Conservation (phyloP, 495 filamentous ascomycete species). For the Daldinia concentrica region DNA sequence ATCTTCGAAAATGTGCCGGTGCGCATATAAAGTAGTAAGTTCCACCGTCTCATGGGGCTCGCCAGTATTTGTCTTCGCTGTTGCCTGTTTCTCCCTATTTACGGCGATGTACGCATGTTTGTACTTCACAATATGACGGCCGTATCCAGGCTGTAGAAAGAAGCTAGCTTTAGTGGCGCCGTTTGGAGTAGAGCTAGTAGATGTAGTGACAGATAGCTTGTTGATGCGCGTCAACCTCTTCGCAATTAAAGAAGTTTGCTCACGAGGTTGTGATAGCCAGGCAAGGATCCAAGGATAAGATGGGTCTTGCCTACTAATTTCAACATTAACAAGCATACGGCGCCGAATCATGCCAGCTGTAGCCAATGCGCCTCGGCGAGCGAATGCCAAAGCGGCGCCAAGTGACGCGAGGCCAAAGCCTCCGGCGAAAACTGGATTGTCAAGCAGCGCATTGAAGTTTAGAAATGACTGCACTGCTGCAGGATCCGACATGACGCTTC, state of each 20-base stretch:
- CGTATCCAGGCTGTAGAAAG: constrained; percentile 87
- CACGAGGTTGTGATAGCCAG: constrained; percentile 89
- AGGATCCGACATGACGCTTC: constrained; percentile 46
- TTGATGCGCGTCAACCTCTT: constrained; percentile 60
- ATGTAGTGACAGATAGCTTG: constrained; percentile 58
- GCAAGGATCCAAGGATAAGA: constrained; percentile 93
- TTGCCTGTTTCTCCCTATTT: constrained; percentile 81
- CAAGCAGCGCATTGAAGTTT: constrained; percentile 61
- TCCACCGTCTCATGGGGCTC: constrained; percentile 94
- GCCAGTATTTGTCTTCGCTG: constrained; percentile 74
- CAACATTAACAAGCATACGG: constrained; percentile 91
- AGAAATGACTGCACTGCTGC: constrained; percentile 44
- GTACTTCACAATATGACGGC: constrained; percentile 85
- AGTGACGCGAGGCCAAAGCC: constrained; percentile 87
- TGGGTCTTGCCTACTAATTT: constrained; percentile 91
- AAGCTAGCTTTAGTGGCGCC: constrained; percentile 80
- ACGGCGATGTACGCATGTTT: constrained; percentile 83
- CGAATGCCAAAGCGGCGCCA: constrained; percentile 77
- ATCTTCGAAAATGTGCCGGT: constrained; percentile 84
- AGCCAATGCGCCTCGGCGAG: constrained; percentile 74
- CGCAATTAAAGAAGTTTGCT: constrained; percentile 55
- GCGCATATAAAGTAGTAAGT: constrained; percentile 87
- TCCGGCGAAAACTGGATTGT: constrained; percentile 67
- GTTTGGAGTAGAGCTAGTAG: constrained; percentile 68
- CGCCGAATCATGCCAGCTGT: constrained; percentile 76